Conservation (phyloP, 2,329 filamentous ascomycete species). For the Beauveria rudraprayagi region DNA sequence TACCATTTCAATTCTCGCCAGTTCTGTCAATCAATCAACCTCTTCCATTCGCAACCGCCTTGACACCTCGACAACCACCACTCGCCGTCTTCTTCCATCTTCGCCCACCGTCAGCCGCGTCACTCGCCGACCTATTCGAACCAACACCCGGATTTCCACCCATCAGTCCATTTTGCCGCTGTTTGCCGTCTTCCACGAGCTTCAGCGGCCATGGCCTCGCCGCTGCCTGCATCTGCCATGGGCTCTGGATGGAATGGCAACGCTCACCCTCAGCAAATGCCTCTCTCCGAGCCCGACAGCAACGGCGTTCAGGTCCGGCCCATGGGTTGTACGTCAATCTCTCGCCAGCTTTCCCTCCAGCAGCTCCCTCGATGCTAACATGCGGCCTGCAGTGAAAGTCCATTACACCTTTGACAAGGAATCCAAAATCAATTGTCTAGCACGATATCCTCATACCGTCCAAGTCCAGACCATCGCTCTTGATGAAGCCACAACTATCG, state of each 20-base stretch:
- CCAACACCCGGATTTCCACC: neutral
- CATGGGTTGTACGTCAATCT: constrained; percentile 55
- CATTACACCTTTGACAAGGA: constrained; percentile 93
- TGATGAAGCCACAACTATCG: constrained; percentile 74
- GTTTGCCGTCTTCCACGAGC: constrained; percentile 3
- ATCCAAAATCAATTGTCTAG: constrained; percentile 81
- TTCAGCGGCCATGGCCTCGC: constrained; percentile 31
- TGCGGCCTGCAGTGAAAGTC: constrained; percentile 66
- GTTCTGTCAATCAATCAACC: neutral
- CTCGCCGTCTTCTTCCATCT: neutral
- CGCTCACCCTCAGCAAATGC: constrained; percentile 23
- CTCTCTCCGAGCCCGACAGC: constrained; percentile 28
- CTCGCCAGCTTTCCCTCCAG: constrained; percentile 15
- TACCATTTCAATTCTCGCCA: constrained; percentile 6
- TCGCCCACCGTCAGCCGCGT: neutral
- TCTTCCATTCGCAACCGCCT: neutral
- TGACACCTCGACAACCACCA: neutral
- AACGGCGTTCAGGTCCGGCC: constrained; percentile 49
- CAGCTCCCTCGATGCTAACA: constrained; percentile 13
- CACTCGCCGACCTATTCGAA: neutral
- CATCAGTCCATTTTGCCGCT: constrained; percentile 3
- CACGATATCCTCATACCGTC: constrained; percentile 71
- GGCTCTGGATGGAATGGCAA: constrained; percentile 24
- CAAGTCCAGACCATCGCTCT: constrained; percentile 73
- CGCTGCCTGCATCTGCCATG: constrained; percentile 25